These are phyloP conservation scores for Jamesozyma lodderae DNA, from an alignment of 805 yeast genomes.

Conservation along the genomic window DNA sequence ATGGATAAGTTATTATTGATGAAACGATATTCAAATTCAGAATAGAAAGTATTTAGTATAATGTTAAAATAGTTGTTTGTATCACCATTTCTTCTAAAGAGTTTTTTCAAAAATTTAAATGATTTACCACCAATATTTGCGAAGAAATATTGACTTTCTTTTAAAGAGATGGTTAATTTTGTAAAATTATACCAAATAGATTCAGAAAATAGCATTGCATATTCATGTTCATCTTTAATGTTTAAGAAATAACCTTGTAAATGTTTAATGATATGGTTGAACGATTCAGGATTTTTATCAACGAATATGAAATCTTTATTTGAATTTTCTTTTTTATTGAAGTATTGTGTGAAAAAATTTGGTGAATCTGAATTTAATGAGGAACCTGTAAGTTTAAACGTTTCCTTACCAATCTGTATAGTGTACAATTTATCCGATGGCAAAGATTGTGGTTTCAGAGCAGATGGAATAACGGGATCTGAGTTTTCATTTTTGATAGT, in stretches of 20 bases:
- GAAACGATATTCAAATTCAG: constrained; percentile 39
- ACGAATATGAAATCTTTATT: constrained; percentile 33
- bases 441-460: too few relatives aligned
- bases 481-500: too few relatives aligned
- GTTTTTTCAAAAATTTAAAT: constrained; percentile 47
- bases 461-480: too few relatives aligned
- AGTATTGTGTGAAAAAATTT: constrained; percentile 71
- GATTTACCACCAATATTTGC: constrained; percentile 49
- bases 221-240: constrained; percentile 48
- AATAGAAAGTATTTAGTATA: constrained; percentile 42
- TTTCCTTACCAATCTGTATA: constrained; percentile 54
- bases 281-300: constrained; percentile 65
- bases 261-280: constrained; percentile 56
- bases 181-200: constrained; percentile 59
- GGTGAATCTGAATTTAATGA: constrained; percentile 80
- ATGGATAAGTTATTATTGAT: constrained; percentile 19
- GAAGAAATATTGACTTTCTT: constrained; percentile 42
- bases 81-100: constrained; percentile 56
- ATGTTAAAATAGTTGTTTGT: constrained; percentile 67
- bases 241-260: constrained; percentile 68
- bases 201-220: constrained; percentile 56
- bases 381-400: constrained; percentile 58
- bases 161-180: constrained; percentile 40
- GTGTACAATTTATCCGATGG: constrained; percentile 61
- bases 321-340: constrained; percentile 33